Evolutionary conservation across 2,329 filamentous ascomycete species (phyloP), one percentile per base, ranked within the genome.

Genomic region (Thielaviopsis ethacetica): DNA sequence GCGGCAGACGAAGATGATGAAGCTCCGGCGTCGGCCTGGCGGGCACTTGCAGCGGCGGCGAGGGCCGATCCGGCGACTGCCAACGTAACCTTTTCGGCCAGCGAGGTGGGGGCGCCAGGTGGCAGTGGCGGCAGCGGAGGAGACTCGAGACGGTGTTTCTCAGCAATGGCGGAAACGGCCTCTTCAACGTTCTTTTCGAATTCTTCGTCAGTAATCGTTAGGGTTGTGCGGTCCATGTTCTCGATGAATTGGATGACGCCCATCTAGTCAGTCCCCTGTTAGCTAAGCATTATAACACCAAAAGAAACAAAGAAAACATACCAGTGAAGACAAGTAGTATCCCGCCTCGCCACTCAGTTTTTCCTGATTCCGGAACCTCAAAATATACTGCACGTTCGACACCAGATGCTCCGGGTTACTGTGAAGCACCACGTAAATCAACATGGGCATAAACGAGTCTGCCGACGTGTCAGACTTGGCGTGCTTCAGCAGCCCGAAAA

Each of bases 111-210:
- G 61, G 67, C 74, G 47, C 58, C 34, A 9, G 53, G 38, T 2
- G 60, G 60, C n/a, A 57, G 27, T 17, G 60, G 68, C 67, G 68
- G 69, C 64, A 61, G 66, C 66, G 62, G 68, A 10, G 76, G 76
- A 7, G 80, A 78, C 50, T 73, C 70, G 6, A 73, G 69, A 60
- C 83, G 80, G 66, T 96, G 90, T 66, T 88, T 88, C 71, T 96
- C 91, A 1, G 93, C 91, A 64, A 98, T 98, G 50, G 88, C 88
- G 5, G 89, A 95, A 2, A 98, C 94, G 7, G 93, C 91, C 3
- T 86, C 86, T 72, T 98, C 93, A n/a, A 98, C 94, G 64, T 95
- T 91, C 67, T 81, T 82, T 69, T 98, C 93, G 66, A 98, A 98
- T 44, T 97, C 93, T 59, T 93, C 89, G 66, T 98, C 91, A 1